Conservation (phyloP, 2,329 filamentous ascomycete genomes). For the Dothistroma septosporum region DNA sequence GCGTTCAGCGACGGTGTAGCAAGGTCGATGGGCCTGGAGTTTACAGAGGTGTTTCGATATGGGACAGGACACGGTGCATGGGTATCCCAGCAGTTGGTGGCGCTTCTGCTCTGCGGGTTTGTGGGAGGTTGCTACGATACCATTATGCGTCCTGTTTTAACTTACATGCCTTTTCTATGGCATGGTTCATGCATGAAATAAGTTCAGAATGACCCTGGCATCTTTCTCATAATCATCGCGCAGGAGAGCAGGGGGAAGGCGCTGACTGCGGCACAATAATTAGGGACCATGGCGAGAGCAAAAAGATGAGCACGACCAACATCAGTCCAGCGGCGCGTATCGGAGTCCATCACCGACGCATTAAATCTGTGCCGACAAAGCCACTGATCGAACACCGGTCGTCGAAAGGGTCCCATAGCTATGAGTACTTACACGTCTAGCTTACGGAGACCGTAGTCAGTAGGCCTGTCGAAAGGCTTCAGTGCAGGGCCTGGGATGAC, state of each 20-base stretch:
- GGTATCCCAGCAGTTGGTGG: slow-evolving; percentile 12
- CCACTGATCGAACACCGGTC: background rate
- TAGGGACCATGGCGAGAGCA: background rate
- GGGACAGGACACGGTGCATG: background rate
- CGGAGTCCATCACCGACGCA: background rate
- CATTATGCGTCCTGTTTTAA: background rate
- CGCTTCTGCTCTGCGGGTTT: slow-evolving; percentile 10
- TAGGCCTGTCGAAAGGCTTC: background rate
- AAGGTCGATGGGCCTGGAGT: background rate
- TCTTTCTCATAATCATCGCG: background rate
- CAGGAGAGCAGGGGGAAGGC: background rate
- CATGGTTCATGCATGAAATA: background rate
- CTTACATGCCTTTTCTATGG: background rate
- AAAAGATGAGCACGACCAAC: background rate
- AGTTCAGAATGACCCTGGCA: background rate
- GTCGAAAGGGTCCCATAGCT: background rate
- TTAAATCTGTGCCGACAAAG: background rate
- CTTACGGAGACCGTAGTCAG: background rate
- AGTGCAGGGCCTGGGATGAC: no score
- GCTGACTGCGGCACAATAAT: background rate
- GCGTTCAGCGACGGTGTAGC: background rate
- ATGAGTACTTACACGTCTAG: background rate
- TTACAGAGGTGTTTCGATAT: background rate
- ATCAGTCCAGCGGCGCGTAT: background rate
- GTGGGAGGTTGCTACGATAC: slow-evolving; percentile 4